Evolutionary conservation across 352 stramenopile species (phyloP), one percentile per base, ranked within the genome.

Genomic region (Pythium grandisporangium): DNA sequence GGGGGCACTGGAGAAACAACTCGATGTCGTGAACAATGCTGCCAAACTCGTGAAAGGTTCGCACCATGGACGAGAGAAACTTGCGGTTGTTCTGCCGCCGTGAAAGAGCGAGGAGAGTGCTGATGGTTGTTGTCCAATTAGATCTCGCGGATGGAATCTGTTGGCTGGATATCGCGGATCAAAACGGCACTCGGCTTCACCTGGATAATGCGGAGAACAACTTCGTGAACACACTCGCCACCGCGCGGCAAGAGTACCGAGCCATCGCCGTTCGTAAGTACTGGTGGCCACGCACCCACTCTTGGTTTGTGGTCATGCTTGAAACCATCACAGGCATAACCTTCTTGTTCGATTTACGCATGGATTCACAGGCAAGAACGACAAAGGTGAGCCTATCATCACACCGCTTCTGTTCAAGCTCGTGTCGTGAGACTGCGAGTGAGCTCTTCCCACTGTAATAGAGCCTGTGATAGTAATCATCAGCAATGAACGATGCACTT

Each of bases 181-280:
- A 66, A 8, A 58, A 64, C 29, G 60, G 60, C 29, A 51, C 41
- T 5, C 63, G 55, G 1, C 53, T 83, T 48, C 68, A 69, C 20
- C 53, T 87, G 14, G 69, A 84, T 38, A 54, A 61, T n/a, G 59
- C 49, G 5, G 55, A 59, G 12, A 57, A 63, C 12, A 32, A 34
- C 2, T 59, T 57, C 24, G 68, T 56, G 12, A 79, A 63, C 40
- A 60, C 57, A 16, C 45, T 79, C 20, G 37, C 84, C 27, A 66
- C 62, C 32, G 42, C 60, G 38, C 54, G 67, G 29, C 55, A 61
- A 16, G 55, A 76, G 14, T 83, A 84, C 48, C 58, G 45, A 3
- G 70, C 59, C 11, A 58, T 84, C 11, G 51, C 61, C 30, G 59
- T 86, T 30, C 65, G 67, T 84, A 78, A 45, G 64, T 73, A 7